Percentiles rank a stretch among this genome's conserved stretches.
phyloP scores from a whole-genome alignment of 2,329 filamentous ascomycete species.

The Fusarium chaquense region DNA sequence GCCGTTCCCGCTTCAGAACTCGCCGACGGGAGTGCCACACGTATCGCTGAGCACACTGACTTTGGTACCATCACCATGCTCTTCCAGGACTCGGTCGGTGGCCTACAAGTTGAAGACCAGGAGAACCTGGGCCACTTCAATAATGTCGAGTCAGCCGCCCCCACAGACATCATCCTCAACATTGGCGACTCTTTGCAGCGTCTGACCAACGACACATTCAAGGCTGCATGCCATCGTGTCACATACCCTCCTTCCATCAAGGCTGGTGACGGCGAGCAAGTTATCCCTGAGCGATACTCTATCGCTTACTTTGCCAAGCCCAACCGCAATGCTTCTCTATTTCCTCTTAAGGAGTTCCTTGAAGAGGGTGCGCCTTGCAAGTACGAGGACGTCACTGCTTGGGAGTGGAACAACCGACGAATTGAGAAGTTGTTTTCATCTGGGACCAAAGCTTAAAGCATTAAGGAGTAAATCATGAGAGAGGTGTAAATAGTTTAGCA shows the following conservation, averaged over 20 bases:
- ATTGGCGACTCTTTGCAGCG: conserved; percentile 56
- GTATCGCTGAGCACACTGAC: conserved; percentile 52
- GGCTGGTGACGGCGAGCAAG: conserved; percentile 29
- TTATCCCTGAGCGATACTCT: conserved; percentile 47
- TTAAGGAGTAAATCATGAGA: background rate
- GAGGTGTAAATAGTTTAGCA: conserved; percentile 8
- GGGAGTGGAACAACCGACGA: conserved; percentile 50
- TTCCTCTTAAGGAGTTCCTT: conserved; percentile 50
- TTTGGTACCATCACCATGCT: conserved; percentile 52
- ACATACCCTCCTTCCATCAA: conserved; percentile 44
- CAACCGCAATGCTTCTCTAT: conserved; percentile 47
- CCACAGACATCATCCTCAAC: conserved; percentile 54
- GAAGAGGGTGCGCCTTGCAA: conserved; percentile 35
- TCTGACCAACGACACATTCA: conserved; percentile 53
- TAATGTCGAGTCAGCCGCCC: conserved; percentile 42
- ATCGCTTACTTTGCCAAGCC: conserved; percentile 50
- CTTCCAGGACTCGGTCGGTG: conserved; percentile 48
- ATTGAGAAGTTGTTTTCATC: conserved; percentile 44
- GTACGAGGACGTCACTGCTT: conserved; percentile 52
- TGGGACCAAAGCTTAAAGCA: conserved; percentile 6
- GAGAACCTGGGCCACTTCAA: conserved; percentile 42
- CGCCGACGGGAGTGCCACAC: conserved; percentile 43
- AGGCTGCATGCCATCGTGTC: conserved; percentile 53
- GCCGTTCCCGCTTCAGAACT: conserved; percentile 49
- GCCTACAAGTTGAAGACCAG: conserved; percentile 49